Conservation (phyloP, 331 rosid genomes). For the Malus hybrid region DNA sequence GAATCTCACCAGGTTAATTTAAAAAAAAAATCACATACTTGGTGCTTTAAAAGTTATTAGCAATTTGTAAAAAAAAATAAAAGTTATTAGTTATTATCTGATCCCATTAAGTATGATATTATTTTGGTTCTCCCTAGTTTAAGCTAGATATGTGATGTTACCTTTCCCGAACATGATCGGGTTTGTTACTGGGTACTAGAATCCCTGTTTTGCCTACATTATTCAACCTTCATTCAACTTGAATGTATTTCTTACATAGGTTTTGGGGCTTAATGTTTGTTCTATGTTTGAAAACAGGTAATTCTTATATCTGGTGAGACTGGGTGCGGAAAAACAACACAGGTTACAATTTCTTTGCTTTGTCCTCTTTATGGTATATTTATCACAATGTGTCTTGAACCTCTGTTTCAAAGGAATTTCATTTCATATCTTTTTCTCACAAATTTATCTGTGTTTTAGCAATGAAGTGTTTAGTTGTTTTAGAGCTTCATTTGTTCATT, state of each 20-base stretch:
- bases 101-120: constrained; percentile 14
- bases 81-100: background rate
- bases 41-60: constrained; percentile 5
- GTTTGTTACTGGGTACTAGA: background rate
- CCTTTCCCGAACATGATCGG: background rate
- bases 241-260: constrained; percentile 15
- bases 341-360: constrained; percentile 58
- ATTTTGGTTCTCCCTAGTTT: constrained; percentile 6
- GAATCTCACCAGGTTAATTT: constrained; percentile 83
- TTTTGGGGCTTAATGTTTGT: constrained; percentile 21
- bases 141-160: background rate
- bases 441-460: background rate
- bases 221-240: constrained; percentile 4
- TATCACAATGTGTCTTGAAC: constrained; percentile 1
- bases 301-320: constrained; percentile 88
- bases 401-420: background rate
- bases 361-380: constrained; percentile 29
- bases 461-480: background rate
- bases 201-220: background rate
- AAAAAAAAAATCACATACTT: background rate
- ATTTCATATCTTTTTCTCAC: background rate
- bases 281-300: constrained; percentile 54
- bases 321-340: constrained; percentile 98
- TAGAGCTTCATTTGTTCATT: background rate
- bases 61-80: background rate